Evolutionary conservation across 208 protist genomes (phyloP), one percentile per base, ranked within the genome.

Genomic region (Sergeia podlipaevii): DNA sequence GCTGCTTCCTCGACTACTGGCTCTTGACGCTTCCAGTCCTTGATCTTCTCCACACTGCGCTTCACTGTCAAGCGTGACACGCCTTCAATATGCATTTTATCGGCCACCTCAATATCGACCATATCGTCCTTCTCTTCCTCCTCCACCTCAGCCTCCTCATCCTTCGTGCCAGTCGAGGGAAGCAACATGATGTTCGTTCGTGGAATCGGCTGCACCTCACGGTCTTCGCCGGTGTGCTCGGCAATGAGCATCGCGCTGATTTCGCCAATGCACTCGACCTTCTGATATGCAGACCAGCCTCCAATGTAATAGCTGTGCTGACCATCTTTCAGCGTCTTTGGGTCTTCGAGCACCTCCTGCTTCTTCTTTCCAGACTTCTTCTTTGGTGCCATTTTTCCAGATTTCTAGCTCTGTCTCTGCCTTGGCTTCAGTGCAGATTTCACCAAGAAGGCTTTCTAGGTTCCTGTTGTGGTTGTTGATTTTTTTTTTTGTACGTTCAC

Each of bases 331-430:
- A 95, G 23, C n/a, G 74, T 74, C 6, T 33, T 44, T 2, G 81
- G 75, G 37, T 85, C 74, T 2, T 76, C 71, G n/a, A 95, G 66
- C 41, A 71, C 70, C 59, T 92, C 88, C 57, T 89, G 82, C 23
- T 70, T 63, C 50, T 68, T 70, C 37, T 63, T 80, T 26, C 24
- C 37, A 0, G 60, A 15, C 41, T 68, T 75, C 58, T 80, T 88
- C 27, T 72, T 63, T 29, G 30, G 28, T 0, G 55, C 55, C 66
- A 73, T 71, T n/a, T n/a, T n/a, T n/a, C n/a, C n/a, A n/a, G n/a
- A n/a, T n/a, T n/a, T n/a, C n/a, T n/a, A n/a, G n/a, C n/a, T n/a
- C n/a, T n/a, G n/a, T n/a, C n/a, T n/a, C n/a, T n/a, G n/a, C n/a
- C n/a, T n/a, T n/a, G n/a, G n/a, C n/a, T n/a, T n/a, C n/a, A n/a